Evolutionary conservation across 257 asterid species (phyloP), one percentile per base, ranked within the genome.

Genomic region (Salvia miltiorrhiza): DNA sequence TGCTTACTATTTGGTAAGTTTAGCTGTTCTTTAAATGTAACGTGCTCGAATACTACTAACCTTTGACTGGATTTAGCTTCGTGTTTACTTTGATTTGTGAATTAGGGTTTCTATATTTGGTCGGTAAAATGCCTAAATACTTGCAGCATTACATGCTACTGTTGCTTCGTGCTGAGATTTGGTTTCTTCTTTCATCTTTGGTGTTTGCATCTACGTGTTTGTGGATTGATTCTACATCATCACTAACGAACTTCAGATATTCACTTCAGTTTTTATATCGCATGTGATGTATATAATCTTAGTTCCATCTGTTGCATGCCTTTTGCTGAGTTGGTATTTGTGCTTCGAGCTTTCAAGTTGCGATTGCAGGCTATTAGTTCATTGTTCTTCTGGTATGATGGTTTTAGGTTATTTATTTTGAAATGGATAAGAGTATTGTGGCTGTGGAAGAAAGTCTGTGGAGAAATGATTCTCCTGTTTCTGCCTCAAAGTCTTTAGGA

Each of bases 21-120:
- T 53, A 13, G 23, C 43, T 64, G 2, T 23, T 40, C 4, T 41
- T 44, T 17, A 2, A 19, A 33, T 48, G 70, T 68, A 69, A 55
- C 49, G 67, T 73, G 61, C 76, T 76, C 16, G 21, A 44, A 8
- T 26, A n/a, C 23, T 33, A 23, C 44, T 30, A 24, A 57, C 2
- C 55, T 45, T 71, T 56, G 48, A 30, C 70, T 73, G 30, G 13
- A 9, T 71, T 17, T 9, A 37, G 66, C 72, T 59, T 64, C 26
- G 12, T 54, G 41, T 73, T 16, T 50, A 57, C 41, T 73, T 21
- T 63, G 76, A 63, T 60, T n/a, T 81, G 26, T 23, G 13, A 80
- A 75, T 54, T 81, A 86, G 88, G 87, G 82, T 83, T 84, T 82
- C 65, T 16, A 58, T 39, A 20, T 54, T 69, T 44, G 71, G 41